Conservation (phyloP, 2,329 filamentous ascomycete genomes). For the Colletotrichum spinosum region DNA sequence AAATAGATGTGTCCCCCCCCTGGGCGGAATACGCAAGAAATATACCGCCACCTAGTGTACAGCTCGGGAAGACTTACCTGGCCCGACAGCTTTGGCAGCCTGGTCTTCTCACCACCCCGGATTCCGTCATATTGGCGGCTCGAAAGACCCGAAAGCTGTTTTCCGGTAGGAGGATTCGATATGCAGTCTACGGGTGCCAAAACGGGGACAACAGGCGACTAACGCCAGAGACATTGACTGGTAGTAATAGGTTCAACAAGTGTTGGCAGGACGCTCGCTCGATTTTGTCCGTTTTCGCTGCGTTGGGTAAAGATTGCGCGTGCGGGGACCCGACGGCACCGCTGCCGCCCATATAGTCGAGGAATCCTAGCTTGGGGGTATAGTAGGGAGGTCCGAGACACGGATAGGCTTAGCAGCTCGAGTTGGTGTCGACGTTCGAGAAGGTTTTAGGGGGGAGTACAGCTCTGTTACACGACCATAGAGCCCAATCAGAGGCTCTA, state of each 20-base stretch:
- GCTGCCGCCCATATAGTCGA: too few relatives aligned
- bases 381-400: too few relatives aligned
- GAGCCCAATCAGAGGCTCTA: too few relatives aligned
- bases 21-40: neutral
- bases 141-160: neutral
- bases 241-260: neutral
- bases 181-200: too few relatives aligned
- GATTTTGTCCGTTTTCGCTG: constrained; percentile 16
- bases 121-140: constrained; percentile 10
- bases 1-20: neutral
- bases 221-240: neutral
- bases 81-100: constrained; percentile 28
- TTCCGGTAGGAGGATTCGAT: neutral
- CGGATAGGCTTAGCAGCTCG: too few relatives aligned
- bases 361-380: too few relatives aligned
- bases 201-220: too few relatives aligned
- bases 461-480: too few relatives aligned
- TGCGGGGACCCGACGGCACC: neutral
- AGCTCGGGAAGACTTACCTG: constrained; percentile 6
- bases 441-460: too few relatives aligned
- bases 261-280: constrained; percentile 2
- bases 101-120: constrained; percentile 11
- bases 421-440: too few relatives aligned
- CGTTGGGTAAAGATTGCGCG: neutral
- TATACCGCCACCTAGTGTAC: neutral